These are phyloP conservation scores for Prinsepia uniflora DNA, from an alignment of 306 rosid species.

Conservation along the genomic window DNA sequence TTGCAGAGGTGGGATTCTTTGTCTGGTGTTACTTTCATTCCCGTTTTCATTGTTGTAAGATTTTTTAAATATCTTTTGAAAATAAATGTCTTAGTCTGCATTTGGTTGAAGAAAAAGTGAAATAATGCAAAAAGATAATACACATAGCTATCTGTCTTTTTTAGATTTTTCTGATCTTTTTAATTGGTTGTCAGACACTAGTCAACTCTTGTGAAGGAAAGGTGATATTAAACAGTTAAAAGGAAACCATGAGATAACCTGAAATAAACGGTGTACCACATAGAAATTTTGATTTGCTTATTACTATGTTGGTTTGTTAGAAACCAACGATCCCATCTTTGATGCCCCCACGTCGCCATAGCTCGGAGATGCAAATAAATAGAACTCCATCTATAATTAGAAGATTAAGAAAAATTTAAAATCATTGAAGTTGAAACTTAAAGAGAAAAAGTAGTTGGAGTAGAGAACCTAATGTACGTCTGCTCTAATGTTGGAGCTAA, in stretches of 20 bases:
- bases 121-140: background rate
- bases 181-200: background rate
- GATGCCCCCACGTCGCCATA: background rate
- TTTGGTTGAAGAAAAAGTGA: background rate
- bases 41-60: slow-evolving; percentile 17
- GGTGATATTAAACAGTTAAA: background rate
- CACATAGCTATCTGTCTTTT: background rate
- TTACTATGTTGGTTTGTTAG: background rate
- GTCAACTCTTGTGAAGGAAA: background rate
- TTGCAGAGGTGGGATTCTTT: slow-evolving; percentile 55
- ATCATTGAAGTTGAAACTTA: background rate
- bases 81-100: background rate
- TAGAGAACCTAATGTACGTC: background rate
- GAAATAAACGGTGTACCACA: background rate
- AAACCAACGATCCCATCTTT: background rate
- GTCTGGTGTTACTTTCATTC: background rate
- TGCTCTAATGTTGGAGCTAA: background rate
- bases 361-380: background rate
- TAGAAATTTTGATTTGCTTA: background rate
- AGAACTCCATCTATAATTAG: background rate
- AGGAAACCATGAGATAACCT: background rate
- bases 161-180: background rate
- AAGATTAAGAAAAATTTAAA: too few species aligned
- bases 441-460: background rate
- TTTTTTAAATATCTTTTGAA: background rate